Base-by-base conservation (phyloP, 1,284 basidiomycete genomes). In the Leccinum solheimii region DNA sequence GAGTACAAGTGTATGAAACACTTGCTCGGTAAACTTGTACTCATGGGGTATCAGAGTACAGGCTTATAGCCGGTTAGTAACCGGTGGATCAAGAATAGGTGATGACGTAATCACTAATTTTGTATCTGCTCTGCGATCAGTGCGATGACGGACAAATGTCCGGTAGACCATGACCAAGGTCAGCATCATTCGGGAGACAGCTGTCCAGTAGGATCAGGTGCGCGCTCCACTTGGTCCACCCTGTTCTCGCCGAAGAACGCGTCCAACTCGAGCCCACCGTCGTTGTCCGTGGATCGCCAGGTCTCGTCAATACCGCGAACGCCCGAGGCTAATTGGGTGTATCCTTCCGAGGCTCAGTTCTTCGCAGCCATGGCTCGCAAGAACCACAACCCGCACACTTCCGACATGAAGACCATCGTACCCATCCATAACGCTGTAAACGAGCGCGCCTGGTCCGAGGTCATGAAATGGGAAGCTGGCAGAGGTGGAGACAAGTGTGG, bases 391-490 rank as follows among this genome's bases (percentile, higher is more conserved):
- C 91, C 91, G 5, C 83, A 88, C 19, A 85, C 89, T 16, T 73
- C 82, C 21, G 97, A 98, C 78, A 98, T 99, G 96, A 86, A 86
- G 70, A 92, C 94, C 23, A 90, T 99, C 68, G 95, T 99, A 7
- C 97, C 97, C 7, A 99, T 99, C 61, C 97, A 99, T 78, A 99
- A 99, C 72, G 97, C 97, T 34, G 97, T 99, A 62, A 99, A 99
- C 73, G 97, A 99, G 77, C 88, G 92, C 63, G 94, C 96, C 3
- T 99, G 97, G 97, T 79, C 81, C 55, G 90, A 97, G 75, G 85
- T 99, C 55, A 77, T 95, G 72, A 86, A 86, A 64, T 99, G 97
- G 97, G 97, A 99, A 76, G 77, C 79, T 9, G 87, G 90, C 3
- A 81, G 86, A 71, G 93, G 93, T 23, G 88, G 88, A 10, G 90